Evolutionary conservation across 805 yeast genomes (phyloP).

Genomic region (Brettanomyces nanus): DNA sequence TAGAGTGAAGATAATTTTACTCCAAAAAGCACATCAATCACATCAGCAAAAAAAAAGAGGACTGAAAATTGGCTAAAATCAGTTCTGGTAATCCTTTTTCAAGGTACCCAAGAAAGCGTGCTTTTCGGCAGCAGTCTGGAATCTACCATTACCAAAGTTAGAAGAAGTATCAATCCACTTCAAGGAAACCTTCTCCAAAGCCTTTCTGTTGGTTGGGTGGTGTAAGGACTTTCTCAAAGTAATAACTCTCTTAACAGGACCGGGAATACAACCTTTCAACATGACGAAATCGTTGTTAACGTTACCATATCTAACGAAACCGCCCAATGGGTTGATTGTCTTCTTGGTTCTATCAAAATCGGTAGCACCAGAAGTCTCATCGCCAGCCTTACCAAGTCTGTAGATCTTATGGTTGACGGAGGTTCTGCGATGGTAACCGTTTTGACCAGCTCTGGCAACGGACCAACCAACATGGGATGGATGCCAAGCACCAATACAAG

Average conservation of each 20-base stretch:
- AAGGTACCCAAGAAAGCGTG: conserved; percentile 99
- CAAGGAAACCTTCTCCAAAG: conserved; percentile 90
- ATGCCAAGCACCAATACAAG: conserved; percentile 99
- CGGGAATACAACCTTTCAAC: conserved; percentile 99
- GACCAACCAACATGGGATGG: conserved; percentile 99
- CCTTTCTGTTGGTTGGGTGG: conserved; percentile 97
- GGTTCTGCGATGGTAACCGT: conserved; percentile 99
- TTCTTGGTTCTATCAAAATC: conserved; percentile 99
- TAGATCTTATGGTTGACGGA: conserved; percentile 99
- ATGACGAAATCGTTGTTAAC: conserved; percentile 96
- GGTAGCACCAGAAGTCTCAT: conserved; percentile 92
- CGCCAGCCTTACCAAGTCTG: conserved; percentile 97
- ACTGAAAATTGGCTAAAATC: too few species aligned
- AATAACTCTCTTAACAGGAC: conserved; percentile 99
- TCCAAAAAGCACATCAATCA: too few species aligned
- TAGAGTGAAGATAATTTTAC: too few species aligned
- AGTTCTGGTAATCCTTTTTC: conserved; percentile 81
- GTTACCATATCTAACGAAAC: conserved; percentile 98
- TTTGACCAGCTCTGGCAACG: conserved; percentile 99
- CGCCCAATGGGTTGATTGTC: conserved; percentile 99
- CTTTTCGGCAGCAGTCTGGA: conserved; percentile 99
- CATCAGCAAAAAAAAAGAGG: too few species aligned
- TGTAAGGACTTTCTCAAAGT: conserved; percentile 98
- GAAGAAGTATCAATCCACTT: conserved; percentile 99
- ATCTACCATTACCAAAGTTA: conserved; percentile 99